Evolutionary conservation across 805 yeast genomes (phyloP).

Genomic region (Scheffersomyces stipitis): DNA sequence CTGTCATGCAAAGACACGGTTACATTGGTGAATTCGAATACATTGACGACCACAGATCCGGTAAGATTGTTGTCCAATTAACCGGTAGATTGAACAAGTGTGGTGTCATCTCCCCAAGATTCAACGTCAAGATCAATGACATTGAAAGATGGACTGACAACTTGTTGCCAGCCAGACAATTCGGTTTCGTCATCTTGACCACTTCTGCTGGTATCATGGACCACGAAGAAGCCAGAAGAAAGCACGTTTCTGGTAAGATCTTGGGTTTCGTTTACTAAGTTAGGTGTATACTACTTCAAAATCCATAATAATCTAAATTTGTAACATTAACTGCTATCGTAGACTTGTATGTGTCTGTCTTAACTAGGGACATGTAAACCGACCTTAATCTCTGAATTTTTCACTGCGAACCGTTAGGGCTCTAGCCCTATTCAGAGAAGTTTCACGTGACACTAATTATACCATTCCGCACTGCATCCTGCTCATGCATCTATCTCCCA

Average conservation of each 20-base stretch:
- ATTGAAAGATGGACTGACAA: constrained; percentile 98
- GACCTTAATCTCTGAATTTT: too few species aligned
- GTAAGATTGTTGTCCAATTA: constrained; percentile 37
- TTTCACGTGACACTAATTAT: too few species aligned
- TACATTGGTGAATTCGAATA: constrained; percentile 38
- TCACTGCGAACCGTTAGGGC: too few species aligned
- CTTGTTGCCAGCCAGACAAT: constrained; percentile 98
- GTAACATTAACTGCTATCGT: background rate
- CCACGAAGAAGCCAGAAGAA: constrained; percentile 99
- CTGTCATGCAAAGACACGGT: constrained; percentile 35
- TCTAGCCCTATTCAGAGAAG: too few species aligned
- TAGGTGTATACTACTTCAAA: background rate
- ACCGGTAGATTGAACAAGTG: constrained; percentile 78
- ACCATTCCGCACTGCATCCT: too few species aligned
- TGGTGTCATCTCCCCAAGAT: constrained; percentile 98
- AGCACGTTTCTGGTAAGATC: constrained; percentile 98
- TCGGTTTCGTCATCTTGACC: constrained; percentile 96
- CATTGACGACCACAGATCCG: constrained; percentile 37
- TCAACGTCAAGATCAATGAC: constrained; percentile 92
- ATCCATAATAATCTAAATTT: background rate
- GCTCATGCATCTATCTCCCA: too few species aligned
- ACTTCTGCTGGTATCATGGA: constrained; percentile 99
- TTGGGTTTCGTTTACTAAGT: constrained; percentile 93
- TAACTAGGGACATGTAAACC: too few species aligned
- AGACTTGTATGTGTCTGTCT: too few species aligned